Evolutionary conservation across 139 green algal genomes (phyloP).

Genomic region (Chlorella sp.): DNA sequence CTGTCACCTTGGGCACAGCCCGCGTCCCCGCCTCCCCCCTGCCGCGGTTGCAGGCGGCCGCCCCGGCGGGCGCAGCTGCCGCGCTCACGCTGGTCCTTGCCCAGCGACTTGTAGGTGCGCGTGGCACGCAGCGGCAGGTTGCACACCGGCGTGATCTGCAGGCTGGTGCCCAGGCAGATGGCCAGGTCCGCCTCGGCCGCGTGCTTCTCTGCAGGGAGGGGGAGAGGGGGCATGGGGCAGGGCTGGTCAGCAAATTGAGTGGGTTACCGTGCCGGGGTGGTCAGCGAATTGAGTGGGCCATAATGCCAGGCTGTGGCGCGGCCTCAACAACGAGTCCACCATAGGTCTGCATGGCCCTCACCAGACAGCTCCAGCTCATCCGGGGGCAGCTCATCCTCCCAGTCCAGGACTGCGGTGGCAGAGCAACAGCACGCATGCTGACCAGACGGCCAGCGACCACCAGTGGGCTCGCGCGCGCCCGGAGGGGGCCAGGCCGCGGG

Average conservation of each 20-base stretch:
- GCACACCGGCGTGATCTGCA: constrained; percentile 91
- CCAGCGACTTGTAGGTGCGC: constrained; percentile 29
- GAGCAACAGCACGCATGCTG: no score
- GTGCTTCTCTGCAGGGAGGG: constrained; percentile 42
- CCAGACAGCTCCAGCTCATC: constrained; percentile 74
- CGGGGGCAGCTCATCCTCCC: constrained; percentile 85
- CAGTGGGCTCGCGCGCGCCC: no score
- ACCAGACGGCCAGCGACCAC: no score
- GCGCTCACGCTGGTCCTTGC: constrained; percentile 3
- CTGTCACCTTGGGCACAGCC: not conserved
- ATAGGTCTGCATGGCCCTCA: not conserved
- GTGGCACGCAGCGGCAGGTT: constrained; percentile 74
- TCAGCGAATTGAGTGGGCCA: no score
- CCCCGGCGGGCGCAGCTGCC: not conserved
- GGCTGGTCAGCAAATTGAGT: not conserved
- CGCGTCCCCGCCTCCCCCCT: not conserved
- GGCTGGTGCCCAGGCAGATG: constrained; percentile 84
- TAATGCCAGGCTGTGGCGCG: no score
- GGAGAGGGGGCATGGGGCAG: not conserved
- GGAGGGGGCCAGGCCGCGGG: no score
- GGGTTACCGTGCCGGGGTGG: no score
- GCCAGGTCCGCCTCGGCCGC: constrained; percentile 68
- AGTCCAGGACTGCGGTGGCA: no score
- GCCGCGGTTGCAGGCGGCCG: not conserved
- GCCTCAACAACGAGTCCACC: not conserved